Evolutionary conservation across 805 yeast genomes (phyloP), one percentile per base, ranked within the genome.

Genomic region (Candida succiphila): DNA sequence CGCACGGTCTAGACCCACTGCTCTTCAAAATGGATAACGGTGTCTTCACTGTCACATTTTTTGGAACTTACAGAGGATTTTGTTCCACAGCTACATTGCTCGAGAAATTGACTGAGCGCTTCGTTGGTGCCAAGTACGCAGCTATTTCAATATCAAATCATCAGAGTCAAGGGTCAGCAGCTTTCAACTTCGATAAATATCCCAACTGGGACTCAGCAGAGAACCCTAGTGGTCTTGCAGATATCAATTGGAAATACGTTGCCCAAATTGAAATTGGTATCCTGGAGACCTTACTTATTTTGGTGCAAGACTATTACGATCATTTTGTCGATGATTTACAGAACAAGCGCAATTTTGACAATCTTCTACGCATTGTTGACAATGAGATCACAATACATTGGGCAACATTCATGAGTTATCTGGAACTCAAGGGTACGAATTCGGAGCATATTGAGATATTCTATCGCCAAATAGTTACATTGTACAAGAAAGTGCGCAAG

Each of bases 221-320:
- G 4, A 61, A 62, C 29, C 60, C 69, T 19, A 60, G 55, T 14
- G 37, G 45, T 31, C 30, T 40, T 9, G 56, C 67, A 1, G 68
- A 69, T 3, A 63, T 80, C 23, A 81, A 79, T 44, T 76, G 79
- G 67, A 68, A 67, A 29, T 67, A 75, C 35, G 76, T 84, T 29
- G 76, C 81, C 9, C 84, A 78, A 48, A 82, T 88, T 28, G 92
- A 87, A 49, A 65, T 81, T 25, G 94, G 94, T 27, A 74, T 87
- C 22, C 61, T 87, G 38, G 94, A 84, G 49, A 84, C 86, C 0
- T 60, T 86, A 36, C 67, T 75, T 29, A 69, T 79, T 21, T 67
- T 94, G 53, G 73, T 85, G 16, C 67, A 73, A 30, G 78, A 79
- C 43, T 84, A 81, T 49, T 87, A 79, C 51, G 57, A 70, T 20